phyloP scores from a whole-genome alignment of 148 eudicot species.

The Rhododendron griersonianum region DNA sequence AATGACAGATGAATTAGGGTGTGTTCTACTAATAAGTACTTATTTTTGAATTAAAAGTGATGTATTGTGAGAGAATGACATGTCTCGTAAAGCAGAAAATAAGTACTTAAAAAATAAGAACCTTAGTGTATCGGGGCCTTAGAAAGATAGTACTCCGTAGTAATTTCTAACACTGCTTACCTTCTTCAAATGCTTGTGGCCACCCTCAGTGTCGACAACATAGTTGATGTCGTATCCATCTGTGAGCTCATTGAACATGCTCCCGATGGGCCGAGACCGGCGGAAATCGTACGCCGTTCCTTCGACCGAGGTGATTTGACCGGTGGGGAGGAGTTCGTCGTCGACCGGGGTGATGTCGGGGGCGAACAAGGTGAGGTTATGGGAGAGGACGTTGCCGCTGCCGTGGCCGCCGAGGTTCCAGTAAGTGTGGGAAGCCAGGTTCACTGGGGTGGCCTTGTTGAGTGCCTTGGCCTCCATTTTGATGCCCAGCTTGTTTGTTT shows the following conservation, averaged over 20 bases:
- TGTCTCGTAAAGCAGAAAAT: too few relatives aligned
- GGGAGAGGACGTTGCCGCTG: slow-evolving; percentile 58
- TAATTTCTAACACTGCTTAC: background rate
- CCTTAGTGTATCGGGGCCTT: too few relatives aligned
- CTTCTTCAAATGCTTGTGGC: slow-evolving; percentile 26
- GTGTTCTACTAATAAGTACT: too few relatives aligned
- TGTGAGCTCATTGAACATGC: slow-evolving; percentile 35
- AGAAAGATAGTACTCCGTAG: too few relatives aligned
- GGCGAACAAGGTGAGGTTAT: slow-evolving; percentile 39
- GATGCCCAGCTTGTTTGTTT: slow-evolving; percentile 27
- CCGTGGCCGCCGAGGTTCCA: slow-evolving; percentile 77
- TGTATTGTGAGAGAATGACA: too few relatives aligned
- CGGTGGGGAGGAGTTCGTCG: slow-evolving; percentile 55
- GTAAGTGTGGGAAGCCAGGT: slow-evolving; percentile 68
- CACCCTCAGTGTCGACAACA: slow-evolving; percentile 32
- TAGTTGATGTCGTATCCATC: slow-evolving; percentile 80
- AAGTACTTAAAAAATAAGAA: too few relatives aligned
- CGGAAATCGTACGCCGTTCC: slow-evolving; percentile 65
- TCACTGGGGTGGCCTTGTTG: slow-evolving; percentile 65
- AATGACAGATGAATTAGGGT: background rate
- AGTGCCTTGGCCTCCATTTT: slow-evolving; percentile 55
- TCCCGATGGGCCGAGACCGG: slow-evolving; percentile 37
- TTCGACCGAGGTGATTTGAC: slow-evolving; percentile 25
- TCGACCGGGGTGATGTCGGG: slow-evolving; percentile 58
- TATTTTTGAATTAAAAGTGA: too few relatives aligned